Conservation (phyloP, 2,329 filamentous ascomycete species). For the Chrysoporthe puriensis region DNA sequence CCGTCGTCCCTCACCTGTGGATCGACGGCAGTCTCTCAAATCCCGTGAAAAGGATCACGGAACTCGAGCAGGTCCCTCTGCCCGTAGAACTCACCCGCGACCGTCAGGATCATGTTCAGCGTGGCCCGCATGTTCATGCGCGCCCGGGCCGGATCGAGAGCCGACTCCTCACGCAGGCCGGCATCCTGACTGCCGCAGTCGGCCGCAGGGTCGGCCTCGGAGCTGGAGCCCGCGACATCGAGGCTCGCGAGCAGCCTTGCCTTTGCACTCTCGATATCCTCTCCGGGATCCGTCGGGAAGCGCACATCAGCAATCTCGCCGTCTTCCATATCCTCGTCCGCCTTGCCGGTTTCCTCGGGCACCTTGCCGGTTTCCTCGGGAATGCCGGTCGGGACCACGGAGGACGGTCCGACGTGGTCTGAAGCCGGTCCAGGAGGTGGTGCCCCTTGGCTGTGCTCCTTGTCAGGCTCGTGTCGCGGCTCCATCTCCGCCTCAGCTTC, state of each 20-base stretch:
- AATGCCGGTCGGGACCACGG: conserved; percentile 4
- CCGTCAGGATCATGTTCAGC: conserved; percentile 87
- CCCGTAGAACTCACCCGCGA: conserved; percentile 87
- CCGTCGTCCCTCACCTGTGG: not conserved
- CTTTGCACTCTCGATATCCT: conserved; percentile 53
- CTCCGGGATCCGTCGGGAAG: conserved; percentile 35
- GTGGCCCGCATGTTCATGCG: conserved; percentile 67
- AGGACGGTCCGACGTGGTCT: conserved; percentile 20
- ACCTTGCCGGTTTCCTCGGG: conserved; percentile 1
- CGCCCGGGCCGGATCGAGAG: conserved; percentile 38
- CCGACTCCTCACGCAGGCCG: conserved; percentile 33
- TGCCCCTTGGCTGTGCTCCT: conserved; percentile 39
- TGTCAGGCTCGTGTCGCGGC: conserved; percentile 43
- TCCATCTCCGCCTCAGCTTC: conserved; percentile 34
- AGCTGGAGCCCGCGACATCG: conserved; percentile 31
- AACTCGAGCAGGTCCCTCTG: conserved; percentile 84
- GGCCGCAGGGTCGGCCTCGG: conserved; percentile 26
- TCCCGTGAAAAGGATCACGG: conserved; percentile 62
- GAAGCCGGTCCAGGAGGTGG: not conserved
- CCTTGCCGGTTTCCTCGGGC: conserved; percentile 32
- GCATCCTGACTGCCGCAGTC: conserved; percentile 35
- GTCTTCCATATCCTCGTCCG: conserved; percentile 39
- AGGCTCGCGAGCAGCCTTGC: conserved; percentile 52
- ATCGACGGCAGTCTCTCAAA: conserved; percentile 38
- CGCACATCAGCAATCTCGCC: conserved; percentile 43